Evolutionary conservation across 2,329 filamentous ascomycete species (phyloP).

Genomic region (Sporothrix euskadiensis): DNA sequence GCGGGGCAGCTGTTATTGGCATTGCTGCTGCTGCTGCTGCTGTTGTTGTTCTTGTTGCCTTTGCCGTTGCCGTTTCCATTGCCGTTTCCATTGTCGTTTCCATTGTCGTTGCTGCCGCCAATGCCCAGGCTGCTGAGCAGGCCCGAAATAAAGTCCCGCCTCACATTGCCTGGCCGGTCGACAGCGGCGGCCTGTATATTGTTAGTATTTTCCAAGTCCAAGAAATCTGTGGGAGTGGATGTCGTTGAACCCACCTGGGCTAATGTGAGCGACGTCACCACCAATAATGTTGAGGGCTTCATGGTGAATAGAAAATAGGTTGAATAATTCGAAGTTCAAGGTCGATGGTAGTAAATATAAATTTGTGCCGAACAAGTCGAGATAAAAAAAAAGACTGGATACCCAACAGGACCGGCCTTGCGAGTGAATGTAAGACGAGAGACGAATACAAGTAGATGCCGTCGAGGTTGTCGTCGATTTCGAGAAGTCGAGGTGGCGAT

Average conservation of each 20-base stretch:
- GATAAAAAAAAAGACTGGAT: slow-evolving; percentile 14
- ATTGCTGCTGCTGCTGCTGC: slow-evolving; percentile 10
- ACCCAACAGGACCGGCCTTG: slow-evolving; percentile 31
- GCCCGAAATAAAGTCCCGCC: slow-evolving; percentile 36
- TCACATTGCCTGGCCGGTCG: slow-evolving; percentile 32
- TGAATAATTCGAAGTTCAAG: neutral
- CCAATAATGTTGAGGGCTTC: slow-evolving; percentile 35
- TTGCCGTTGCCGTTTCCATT: neutral
- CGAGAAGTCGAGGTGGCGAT: neutral
- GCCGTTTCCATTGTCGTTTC: slow-evolving; percentile 22
- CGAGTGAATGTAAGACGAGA: slow-evolving; percentile 9
- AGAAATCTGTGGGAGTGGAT: neutral
- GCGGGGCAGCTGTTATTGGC: neutral
- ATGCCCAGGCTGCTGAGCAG: slow-evolving; percentile 32
- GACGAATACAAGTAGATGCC: neutral
- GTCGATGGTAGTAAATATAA: neutral
- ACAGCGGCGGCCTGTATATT: slow-evolving; percentile 35
- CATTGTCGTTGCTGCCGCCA: slow-evolving; percentile 23
- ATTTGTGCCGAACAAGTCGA: neutral
- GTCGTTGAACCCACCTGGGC: slow-evolving; percentile 35
- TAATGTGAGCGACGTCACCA: slow-evolving; percentile 36
- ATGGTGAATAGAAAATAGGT: slow-evolving; percentile 32
- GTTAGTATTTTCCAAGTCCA: neutral
- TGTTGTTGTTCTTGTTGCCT: neutral
- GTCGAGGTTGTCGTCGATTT: neutral